These are phyloP conservation scores for Colletotrichum lini DNA, from an alignment of 2,329 filamentous ascomycete species.

Conservation along the genomic window DNA sequence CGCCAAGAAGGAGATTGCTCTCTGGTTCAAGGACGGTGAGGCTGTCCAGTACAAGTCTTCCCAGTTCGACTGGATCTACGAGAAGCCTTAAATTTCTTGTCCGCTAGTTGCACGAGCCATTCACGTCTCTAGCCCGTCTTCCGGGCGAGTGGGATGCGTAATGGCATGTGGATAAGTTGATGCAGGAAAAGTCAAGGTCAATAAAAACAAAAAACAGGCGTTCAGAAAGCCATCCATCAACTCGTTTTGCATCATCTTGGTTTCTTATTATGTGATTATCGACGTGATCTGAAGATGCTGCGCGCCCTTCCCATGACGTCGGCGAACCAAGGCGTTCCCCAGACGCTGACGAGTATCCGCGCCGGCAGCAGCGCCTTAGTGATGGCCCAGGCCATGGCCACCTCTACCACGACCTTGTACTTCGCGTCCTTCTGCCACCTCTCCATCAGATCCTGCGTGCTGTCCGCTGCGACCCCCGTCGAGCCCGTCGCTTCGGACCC, in stretches of 20 bases:
- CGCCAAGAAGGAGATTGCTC: slow-evolving; percentile 99
- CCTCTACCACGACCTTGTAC: slow-evolving; percentile 73
- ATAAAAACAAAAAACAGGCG: slow-evolving; percentile 38
- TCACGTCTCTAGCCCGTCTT: neutral
- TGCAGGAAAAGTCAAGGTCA: slow-evolving; percentile 38
- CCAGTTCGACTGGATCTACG: slow-evolving; percentile 96
- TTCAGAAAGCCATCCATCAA: slow-evolving; percentile 29
- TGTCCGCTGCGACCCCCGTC: slow-evolving; percentile 51
- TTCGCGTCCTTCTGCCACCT: slow-evolving; percentile 59
- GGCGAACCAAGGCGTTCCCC: slow-evolving; percentile 95
- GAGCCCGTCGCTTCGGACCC: slow-evolving; percentile 42
- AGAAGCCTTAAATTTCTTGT: slow-evolving; percentile 74
- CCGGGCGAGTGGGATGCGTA: slow-evolving; percentile 13
- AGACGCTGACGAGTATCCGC: slow-evolving; percentile 83
- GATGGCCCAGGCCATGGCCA: slow-evolving; percentile 91
- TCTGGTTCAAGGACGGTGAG: slow-evolving; percentile 97
- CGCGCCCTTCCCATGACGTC: slow-evolving; percentile 67
- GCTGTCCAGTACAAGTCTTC: slow-evolving; percentile 87
- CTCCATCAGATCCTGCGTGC: slow-evolving; percentile 50
- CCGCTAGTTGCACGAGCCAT: slow-evolving; percentile 21
- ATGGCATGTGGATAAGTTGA: slow-evolving; percentile 33
- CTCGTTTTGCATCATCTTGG: neutral
- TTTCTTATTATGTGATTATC: slow-evolving; percentile 35
- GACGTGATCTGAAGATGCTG: slow-evolving; percentile 49
- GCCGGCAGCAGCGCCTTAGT: slow-evolving; percentile 88